Base-by-base conservation (phyloP, 495 filamentous ascomycete species). In the Sordaria brevicollis region DNA sequence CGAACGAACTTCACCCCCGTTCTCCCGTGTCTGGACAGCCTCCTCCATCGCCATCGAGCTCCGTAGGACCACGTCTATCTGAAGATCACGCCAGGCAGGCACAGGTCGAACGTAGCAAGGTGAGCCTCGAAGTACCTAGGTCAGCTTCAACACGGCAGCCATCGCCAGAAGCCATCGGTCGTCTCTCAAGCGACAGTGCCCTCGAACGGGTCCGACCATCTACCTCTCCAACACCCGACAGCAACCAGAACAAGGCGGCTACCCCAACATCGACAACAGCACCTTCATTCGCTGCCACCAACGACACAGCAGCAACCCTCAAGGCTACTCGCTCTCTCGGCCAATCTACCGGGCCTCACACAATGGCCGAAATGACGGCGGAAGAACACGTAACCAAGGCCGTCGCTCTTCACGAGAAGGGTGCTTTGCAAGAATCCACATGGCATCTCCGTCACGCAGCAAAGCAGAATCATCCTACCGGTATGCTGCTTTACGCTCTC, bases 401-500 rank as follows among this genome's bases (percentile, higher is more conserved):
- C 8, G 93, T 99, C 70, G 91, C 92, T 71, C 86, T 90, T 49
- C 96, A 99, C 74, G 92, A 96, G 76, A 87, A 87, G 17, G 95
- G 95, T 31, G 89, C 89, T 0, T 82, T 97, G 33, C 91, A 91
- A 65, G 93, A 98, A 76, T 97, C 94, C 0, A 97, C 96, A 3
- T 99, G 97, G 78, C 95, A 99, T 77, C 84, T 99, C 34, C 91
- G 95, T 10, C 87, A 96, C 74, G 95, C 95, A 5, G 96, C 95
- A 3, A 89, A 89, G 73, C 88, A 89, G 43, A 90, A 91, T 13
- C 88, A 95, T 67, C 93, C 95, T 0, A 97, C 93, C 0, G 95
- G 89, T 13, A 99, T 99, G 95, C 83, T 99, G 6, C 84, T 98
- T 9, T 99, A 97, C 79, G 96, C 94, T 5, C 85, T 99, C 43